Evolutionary conservation across 1,284 basidiomycete species (phyloP).

Genomic region (Pulveroboletus ridleyi): DNA sequence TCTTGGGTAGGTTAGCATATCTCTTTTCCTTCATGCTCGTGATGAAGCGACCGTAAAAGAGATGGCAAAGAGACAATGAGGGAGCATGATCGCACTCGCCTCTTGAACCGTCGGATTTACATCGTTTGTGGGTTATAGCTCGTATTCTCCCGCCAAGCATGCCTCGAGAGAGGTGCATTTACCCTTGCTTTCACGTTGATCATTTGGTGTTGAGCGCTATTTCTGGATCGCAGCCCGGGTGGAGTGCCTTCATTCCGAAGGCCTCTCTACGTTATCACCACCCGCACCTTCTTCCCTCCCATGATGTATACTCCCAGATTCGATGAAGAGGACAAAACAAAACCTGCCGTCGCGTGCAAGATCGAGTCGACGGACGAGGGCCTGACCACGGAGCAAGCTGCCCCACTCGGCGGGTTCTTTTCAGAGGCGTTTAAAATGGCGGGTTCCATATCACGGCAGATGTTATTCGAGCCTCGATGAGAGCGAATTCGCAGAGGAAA

Average conservation of each 20-base stretch:
- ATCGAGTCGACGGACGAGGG: constrained; percentile 85
- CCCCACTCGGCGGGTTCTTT: constrained; percentile 50
- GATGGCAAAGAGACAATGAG: constrained; percentile 67
- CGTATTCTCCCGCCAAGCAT: constrained; percentile 90
- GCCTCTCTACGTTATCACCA: constrained; percentile 77
- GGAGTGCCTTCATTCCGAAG: constrained; percentile 83
- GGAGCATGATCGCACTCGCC: constrained; percentile 82
- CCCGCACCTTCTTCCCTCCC: constrained; percentile 89
- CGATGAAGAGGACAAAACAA: constrained; percentile 82
- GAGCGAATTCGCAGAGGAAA: constrained; percentile 63
- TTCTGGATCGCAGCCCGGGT: constrained; percentile 69
- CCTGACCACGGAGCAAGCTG: constrained; percentile 71
- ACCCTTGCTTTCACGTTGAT: not conserved
- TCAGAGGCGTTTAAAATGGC: constrained; percentile 77
- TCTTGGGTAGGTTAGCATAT: constrained; percentile 64
- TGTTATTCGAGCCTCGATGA: constrained; percentile 72
- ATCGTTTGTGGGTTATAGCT: constrained; percentile 84
- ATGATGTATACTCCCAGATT: constrained; percentile 88
- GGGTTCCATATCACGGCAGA: constrained; percentile 83
- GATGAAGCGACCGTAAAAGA: constrained; percentile 70
- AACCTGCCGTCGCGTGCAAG: constrained; percentile 81
- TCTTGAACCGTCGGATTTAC: constrained; percentile 86
- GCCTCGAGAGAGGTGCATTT: constrained; percentile 83
- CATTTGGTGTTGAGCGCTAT: not conserved
- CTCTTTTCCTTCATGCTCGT: not conserved